Evolutionary conservation across 1,284 basidiomycete genomes (phyloP), one percentile per base, ranked within the genome.

Genomic region (Papiliotrema fonsecae): DNA sequence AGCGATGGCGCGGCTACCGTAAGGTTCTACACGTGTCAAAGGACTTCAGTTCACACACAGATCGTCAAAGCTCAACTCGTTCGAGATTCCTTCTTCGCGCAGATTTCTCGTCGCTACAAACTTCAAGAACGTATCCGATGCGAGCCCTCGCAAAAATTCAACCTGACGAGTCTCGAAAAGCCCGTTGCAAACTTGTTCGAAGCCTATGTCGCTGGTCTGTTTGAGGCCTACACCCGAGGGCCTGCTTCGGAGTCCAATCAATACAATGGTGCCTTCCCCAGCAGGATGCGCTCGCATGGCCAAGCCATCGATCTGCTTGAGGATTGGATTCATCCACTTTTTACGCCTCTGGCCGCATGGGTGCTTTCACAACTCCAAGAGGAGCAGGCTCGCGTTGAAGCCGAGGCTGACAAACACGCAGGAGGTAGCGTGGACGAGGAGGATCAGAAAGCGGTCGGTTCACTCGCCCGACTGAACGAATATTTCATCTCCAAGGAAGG

Each of bases 201-300:
- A 50, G 61, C 66, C 14, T 68, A 70, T 53, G 52, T 69, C 31
- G 67, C 66, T 4, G 67, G 61, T 10, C 50, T 69, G 4, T 69
- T 55, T 45, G 57, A 61, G 28, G 62, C 61, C 19, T 64, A 57
- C 40, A 50, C 46, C 47, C 25, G 50, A 46, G 9, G 25, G 22
- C 32, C 25, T 25, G 5, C 34, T 24, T n/a, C 7, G 27, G 24
- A 24, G 16, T 11, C 37, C n/a, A 21, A 16, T 6, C 16, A 10
- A 24, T 27, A 16, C 11, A 21, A 22, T 13, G 24, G 13, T 13
- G 21, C 37, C 22, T 32, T n/a, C n/a, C 30, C 9, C 10, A 7
- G 40, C 18, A 49, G 25, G 9, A 22, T 13, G 13, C 27, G 43
- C 6, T 61, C 64, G 4, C 54, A 56, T 22, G 69, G 65, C 16